Conservation (phyloP, 176 grass and related monocot species). For the Leersia perrieri region DNA sequence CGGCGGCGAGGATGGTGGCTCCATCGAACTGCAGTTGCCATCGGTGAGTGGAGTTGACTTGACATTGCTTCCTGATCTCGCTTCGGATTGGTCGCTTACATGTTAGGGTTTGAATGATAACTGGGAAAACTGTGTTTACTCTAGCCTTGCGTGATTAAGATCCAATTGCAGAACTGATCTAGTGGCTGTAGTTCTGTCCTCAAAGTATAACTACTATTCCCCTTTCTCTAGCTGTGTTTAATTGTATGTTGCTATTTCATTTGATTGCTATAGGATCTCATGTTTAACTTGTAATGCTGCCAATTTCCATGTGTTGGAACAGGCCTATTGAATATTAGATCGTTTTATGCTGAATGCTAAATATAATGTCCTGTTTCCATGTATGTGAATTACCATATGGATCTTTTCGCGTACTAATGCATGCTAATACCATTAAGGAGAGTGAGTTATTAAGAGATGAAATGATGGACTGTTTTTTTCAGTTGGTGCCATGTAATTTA, state of each 20-base stretch:
- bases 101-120: background rate
- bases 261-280: background rate
- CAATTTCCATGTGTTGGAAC: background rate
- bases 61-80: background rate
- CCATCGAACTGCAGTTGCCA: constrained; percentile 61
- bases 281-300: background rate
- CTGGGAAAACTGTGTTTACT: background rate
- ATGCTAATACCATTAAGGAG: background rate
- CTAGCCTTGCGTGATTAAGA: background rate
- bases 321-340: background rate
- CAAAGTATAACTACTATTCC: background rate
- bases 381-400: background rate
- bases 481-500: background rate
- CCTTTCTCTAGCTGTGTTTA: background rate
- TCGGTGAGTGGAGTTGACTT: constrained; percentile 64
- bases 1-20: constrained; percentile 30
- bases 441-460: background rate
- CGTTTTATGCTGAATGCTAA: background rate
- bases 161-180: background rate
- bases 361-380: background rate
- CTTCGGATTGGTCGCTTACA: constrained; percentile 22
- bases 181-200: background rate
- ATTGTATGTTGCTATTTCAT: background rate
- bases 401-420: background rate
- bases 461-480: background rate